Base-by-base conservation (phyloP, 768 basidiomycete genomes). In the Pisolithus tinctorius region DNA sequence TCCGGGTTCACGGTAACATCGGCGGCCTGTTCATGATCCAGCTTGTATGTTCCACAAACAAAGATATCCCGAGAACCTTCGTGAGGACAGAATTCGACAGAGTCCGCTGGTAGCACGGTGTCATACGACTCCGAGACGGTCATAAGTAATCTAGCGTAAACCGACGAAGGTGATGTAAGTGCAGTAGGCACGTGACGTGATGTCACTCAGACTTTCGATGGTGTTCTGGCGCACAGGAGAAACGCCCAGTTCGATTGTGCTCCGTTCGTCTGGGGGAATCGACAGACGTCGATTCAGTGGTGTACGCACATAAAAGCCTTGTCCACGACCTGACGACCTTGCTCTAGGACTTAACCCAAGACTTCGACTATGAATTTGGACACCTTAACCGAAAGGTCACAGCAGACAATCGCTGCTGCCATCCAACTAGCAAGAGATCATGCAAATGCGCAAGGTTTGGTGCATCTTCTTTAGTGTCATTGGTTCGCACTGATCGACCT, bases 11-110 rank as follows among this genome's bases (percentile, higher is more conserved):
- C 41, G 27, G 55, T 47, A 29, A 59, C 23, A 48, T 51, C 37
- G 53, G 16, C 7, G 23, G 58, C 55, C 51, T 70, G 71, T 30
- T 60, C 53, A 50, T 79, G 65, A 39, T 83, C 73, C 20, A 98
- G 76, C 58, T 90, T 83, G 70, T 99, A 99, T 0, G 95, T 97
- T 20, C 95, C 95, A 59, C 91, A 92, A 2, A 85, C 86, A 53
- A 97, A 77, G 26, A 96, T 68, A 57, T 85, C 71, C 3, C 74
- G 69, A 45, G 73, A 74, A 25, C 71, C 70, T 11, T 75, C 73
- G 50, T 79, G 78, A 4, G 93, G 94, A 58, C 90, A 93, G 64
- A 93, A 97, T 60, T 98, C 96, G 49, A 93, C 76, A 10, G 87
- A 82, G 67, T 96, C 93, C 20, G 93, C 93, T 9, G 92, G 92